Evolutionary conservation across 2,329 filamentous ascomycete species (phyloP).

Genomic region (Sporothrix luriei): DNA sequence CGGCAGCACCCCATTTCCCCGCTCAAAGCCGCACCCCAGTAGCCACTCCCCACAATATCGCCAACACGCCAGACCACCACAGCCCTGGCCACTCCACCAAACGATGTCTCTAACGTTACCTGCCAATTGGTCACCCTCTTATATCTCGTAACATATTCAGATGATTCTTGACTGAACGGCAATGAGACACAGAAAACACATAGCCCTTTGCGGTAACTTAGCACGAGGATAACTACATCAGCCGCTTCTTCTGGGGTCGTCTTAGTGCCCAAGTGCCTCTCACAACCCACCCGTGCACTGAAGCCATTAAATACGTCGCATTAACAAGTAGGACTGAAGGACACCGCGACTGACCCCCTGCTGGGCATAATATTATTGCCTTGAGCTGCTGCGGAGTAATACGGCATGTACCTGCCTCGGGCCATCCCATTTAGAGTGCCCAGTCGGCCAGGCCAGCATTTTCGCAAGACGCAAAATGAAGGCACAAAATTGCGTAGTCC

Average conservation of each 20-base stretch:
- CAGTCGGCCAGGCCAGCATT: neutral
- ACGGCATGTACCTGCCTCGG: neutral
- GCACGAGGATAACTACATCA: neutral
- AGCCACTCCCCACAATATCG: neutral
- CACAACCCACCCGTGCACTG: neutral
- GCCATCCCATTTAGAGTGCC: neutral
- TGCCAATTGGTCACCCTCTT: conserved; percentile 13
- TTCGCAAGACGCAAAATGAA: neutral
- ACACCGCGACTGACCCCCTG: neutral
- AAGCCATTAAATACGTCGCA: neutral
- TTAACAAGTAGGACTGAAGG: too few species aligned
- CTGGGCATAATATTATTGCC: too few species aligned
- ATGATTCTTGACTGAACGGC: too few species aligned
- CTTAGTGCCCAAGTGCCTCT: neutral
- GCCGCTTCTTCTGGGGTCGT: neutral
- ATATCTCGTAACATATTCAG: neutral
- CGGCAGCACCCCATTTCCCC: conserved; percentile 2
- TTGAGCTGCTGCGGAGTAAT: too few species aligned
- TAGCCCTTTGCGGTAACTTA: neutral
- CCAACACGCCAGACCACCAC: neutral
- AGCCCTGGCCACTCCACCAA: conserved; percentile 8
- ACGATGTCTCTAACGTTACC: neutral
- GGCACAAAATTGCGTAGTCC: neutral
- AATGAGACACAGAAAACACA: too few species aligned
- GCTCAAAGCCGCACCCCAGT: neutral